phyloP scores from a whole-genome alignment of 1,284 basidiomycete genomes.

The Hypsizygus ulmarius region DNA sequence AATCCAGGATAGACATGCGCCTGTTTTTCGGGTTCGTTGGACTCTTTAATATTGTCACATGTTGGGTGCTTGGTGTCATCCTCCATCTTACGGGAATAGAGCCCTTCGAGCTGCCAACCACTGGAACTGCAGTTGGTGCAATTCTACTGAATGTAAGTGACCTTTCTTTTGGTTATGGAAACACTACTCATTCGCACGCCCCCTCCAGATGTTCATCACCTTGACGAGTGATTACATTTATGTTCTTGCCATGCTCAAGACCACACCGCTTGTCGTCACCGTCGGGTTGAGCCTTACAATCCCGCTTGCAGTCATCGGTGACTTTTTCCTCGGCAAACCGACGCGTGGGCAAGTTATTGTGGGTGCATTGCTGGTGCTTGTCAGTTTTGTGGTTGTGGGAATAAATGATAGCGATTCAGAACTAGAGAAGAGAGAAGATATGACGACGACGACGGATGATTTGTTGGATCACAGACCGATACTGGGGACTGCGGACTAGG shows the following conservation, averaged over 20 bases:
- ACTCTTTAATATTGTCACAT: constrained; percentile 79
- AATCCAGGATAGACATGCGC: constrained; percentile 89
- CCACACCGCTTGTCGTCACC: constrained; percentile 90
- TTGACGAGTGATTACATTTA: constrained; percentile 85
- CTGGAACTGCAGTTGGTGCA: constrained; percentile 56
- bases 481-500: neutral
- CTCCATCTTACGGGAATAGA: constrained; percentile 81
- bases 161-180: neutral
- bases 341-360: constrained; percentile 55
- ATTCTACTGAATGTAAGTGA: constrained; percentile 73
- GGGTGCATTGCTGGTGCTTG: constrained; percentile 66
- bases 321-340: constrained; percentile 63
- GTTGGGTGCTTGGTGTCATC: constrained; percentile 82
- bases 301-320: constrained; percentile 82
- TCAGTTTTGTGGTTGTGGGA: constrained; percentile 68
- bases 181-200: constrained; percentile 2
- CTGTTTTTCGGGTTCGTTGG: constrained; percentile 95
- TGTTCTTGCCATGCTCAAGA: constrained; percentile 94
- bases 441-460: neutral
- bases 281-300: constrained; percentile 95
- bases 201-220: constrained; percentile 77
- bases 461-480: neutral
- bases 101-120: constrained; percentile 70
- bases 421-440: constrained; percentile 3
- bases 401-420: constrained; percentile 45